phyloP scores from a whole-genome alignment of 2,329 filamentous ascomycete genomes.

The Exophiala xenobiotica region DNA sequence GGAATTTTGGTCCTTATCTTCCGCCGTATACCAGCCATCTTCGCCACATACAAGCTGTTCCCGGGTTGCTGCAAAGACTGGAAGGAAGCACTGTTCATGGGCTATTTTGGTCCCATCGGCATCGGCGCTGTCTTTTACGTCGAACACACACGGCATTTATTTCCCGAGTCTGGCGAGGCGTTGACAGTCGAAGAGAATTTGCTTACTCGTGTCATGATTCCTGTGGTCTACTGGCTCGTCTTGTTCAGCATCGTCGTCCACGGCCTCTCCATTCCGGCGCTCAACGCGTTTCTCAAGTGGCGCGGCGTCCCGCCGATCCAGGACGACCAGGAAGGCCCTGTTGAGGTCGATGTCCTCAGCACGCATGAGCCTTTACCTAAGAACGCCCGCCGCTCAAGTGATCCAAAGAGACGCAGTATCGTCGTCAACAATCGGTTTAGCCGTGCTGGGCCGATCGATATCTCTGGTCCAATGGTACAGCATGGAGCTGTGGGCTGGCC shows the following conservation, averaged over 20 bases:
- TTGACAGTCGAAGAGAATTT: conserved; percentile 41
- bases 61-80: conserved; percentile 97
- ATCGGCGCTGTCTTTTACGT: conserved; percentile 87
- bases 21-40: conserved; percentile 84
- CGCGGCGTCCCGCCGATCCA: conserved; percentile 32
- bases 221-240: conserved; percentile 49
- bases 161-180: conserved; percentile 43
- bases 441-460: neutral
- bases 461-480: neutral
- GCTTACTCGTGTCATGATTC: conserved; percentile 42
- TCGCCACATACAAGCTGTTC: conserved; percentile 83
- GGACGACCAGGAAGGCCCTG: conserved; percentile 35
- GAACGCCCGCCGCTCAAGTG: conserved; percentile 33
- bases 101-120: conserved; percentile 95
- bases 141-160: conserved; percentile 46
- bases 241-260: conserved; percentile 43
- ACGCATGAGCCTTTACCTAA: conserved; percentile 35
- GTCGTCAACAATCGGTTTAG: conserved; percentile 39
- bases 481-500: too few species aligned
- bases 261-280: conserved; percentile 39
- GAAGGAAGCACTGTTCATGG: conserved; percentile 96
- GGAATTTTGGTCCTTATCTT: conserved; percentile 89
- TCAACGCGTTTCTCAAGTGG: conserved; percentile 36
- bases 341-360: conserved; percentile 31
- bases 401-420: conserved; percentile 33